Evolutionary conservation across 2,329 filamentous ascomycete genomes (phyloP), one percentile per base, ranked within the genome.

Genomic region (Penicillium polonicum): DNA sequence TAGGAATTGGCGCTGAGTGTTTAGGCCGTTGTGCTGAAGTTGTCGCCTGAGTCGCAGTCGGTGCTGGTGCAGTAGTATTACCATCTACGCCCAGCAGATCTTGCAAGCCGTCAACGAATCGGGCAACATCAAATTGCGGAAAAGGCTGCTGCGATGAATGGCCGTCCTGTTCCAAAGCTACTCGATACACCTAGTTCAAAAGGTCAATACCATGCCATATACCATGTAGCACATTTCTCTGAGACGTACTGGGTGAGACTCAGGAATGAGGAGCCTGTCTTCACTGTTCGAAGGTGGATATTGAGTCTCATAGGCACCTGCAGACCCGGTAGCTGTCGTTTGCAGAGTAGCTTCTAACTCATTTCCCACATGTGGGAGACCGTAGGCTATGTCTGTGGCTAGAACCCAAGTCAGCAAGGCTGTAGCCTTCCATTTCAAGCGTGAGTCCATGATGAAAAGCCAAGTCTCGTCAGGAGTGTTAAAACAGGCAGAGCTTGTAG

Each of bases 371-470:
- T 52, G 62, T 1, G 72, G 73, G 31, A 67, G 60, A 54, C 65
- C 65, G 41, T 64, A 50, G 29, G 65, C 69, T 55, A 60, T 63
- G 43, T 70, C 69, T 68, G 68, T 59, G 29, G 66, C 62, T 38
- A 74, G 61, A 53, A 73, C 62, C 69, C 72, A 73, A 57, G 66
- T 76, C 65, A 76, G 74, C 66, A 74, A 61, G 39, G 64, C 58
- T 56, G 64, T 55, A n/a, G 61, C 58, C 52, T 64, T 64, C 70
- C 64, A 71, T 58, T 56, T 62, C 29, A 57, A 57, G 29, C 51
- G 52, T 51, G 57, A 33, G 15, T 58, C 59, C 70, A 72, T 72
- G 27, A 29, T 50, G 58, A 15, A 15, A 49, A 29, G 36, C 21
- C 31, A 21, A 27, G 48, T 31, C 23, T 21, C n/a, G 49, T 48